A percentile compares a stretch with the other conserved stretches of the same genome.
phyloP scores from a whole-genome alignment of 2,329 filamentous ascomycete genomes.

The Tolypocladium album region DNA sequence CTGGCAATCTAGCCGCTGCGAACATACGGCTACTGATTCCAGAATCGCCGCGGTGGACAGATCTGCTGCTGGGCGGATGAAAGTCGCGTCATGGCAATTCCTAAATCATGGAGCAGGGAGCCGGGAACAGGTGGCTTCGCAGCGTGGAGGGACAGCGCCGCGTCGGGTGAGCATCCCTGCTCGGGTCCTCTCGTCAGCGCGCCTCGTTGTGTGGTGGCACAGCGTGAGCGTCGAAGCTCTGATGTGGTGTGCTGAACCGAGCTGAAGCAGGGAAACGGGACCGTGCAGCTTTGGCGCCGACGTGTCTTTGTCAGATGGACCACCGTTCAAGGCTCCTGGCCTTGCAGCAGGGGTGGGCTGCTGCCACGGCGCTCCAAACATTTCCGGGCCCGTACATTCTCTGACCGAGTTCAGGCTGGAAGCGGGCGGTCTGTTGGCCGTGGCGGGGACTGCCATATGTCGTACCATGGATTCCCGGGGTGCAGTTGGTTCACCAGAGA shows the following conservation, averaged over 20 bases:
- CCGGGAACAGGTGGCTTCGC: neutral
- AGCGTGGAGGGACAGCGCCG: neutral
- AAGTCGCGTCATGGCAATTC: neutral
- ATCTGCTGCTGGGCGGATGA: neutral
- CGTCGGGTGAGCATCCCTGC: neutral
- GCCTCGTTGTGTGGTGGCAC: neutral
- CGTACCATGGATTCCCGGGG: neutral
- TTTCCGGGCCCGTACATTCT: too few relatives aligned
- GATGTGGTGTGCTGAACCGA: neutral
- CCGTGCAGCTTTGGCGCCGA: neutral
- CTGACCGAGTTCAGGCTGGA: too few relatives aligned
- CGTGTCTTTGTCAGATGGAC: neutral
- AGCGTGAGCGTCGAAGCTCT: neutral
- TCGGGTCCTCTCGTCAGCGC: neutral
- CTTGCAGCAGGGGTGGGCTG: neutral
- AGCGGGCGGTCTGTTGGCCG: too few relatives aligned
- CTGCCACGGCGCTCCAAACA: neutral
- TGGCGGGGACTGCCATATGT: too few relatives aligned
- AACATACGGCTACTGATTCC: neutral
- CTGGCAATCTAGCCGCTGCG: neutral
- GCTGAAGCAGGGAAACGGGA: neutral
- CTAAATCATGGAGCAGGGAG: neutral
- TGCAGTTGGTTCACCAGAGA: neutral
- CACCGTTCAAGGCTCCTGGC: neutral
- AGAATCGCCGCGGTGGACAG: neutral